Conservation (phyloP, 345 rosid genomes). For the Raphanus raphanistrum region DNA sequence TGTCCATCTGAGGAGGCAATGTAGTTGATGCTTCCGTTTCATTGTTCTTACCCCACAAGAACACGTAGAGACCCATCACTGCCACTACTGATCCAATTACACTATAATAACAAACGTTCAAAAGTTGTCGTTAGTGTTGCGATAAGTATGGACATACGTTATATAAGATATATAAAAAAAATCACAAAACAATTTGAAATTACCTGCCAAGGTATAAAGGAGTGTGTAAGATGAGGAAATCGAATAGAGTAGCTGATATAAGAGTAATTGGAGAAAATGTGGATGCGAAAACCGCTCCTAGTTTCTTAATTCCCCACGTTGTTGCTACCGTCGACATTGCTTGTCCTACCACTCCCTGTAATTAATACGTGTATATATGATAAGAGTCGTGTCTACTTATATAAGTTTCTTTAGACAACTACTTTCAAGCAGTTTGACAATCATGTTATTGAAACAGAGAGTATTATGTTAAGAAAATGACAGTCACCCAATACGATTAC, state of each 20-base stretch:
- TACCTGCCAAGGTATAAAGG: conserved; percentile 71
- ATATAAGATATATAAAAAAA: neutral
- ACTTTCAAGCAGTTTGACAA: neutral
- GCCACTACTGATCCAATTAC: conserved; percentile 63
- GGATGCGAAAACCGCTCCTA: conserved; percentile 73
- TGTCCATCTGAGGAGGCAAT: conserved; percentile 6
- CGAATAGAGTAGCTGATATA: conserved; percentile 63
- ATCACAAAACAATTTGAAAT: neutral
- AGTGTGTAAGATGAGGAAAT: conserved; percentile 61
- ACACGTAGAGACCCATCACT: conserved; percentile 61
- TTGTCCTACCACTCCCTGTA: conserved; percentile 76
- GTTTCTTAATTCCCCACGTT: conserved; percentile 72
- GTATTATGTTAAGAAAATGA: neutral
- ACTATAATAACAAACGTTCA: conserved; percentile 35
- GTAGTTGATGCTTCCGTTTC: conserved; percentile 32
- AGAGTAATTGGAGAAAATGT: conserved; percentile 62
- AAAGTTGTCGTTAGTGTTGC: neutral
- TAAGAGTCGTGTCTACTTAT: neutral
- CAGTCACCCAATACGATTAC: neutral
- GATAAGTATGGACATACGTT: neutral
- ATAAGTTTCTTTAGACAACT: neutral
- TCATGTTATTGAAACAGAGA: neutral
- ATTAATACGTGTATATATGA: neutral
- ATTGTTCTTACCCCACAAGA: conserved; percentile 73
- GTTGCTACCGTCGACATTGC: conserved; percentile 72